These are phyloP conservation scores for Lobosporangium transversale DNA, from an alignment of 192 early-diverging fungal genomes.

Conservation along the genomic window DNA sequence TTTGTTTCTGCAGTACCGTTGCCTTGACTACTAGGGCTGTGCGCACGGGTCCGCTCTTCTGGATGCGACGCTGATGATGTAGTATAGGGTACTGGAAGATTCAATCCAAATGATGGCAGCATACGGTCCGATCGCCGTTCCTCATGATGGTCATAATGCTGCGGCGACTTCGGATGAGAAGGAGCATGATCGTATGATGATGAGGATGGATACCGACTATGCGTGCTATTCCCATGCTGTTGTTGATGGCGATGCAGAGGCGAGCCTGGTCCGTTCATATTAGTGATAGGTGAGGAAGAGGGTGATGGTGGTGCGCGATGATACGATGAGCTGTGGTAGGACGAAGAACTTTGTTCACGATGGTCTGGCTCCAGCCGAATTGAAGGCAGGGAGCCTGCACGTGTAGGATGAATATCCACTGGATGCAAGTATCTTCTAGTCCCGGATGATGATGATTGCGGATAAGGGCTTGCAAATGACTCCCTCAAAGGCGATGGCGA, in stretches of 20 bases:
- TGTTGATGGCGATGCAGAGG: constrained; percentile 16
- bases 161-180: constrained; percentile 10
- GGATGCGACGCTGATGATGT: not conserved
- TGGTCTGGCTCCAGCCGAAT: constrained; percentile 38
- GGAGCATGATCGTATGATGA: constrained; percentile 30
- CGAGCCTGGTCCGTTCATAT: constrained; percentile 10
- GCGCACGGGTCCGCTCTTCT: constrained; percentile 13
- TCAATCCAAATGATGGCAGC: constrained; percentile 47
- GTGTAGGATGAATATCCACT: constrained; percentile 29
- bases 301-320: constrained; percentile 32
- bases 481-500: constrained; percentile 47
- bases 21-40: constrained; percentile 1
- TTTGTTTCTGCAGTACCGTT: not conserved
- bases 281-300: constrained; percentile 12
- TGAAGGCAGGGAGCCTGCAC: constrained; percentile 42
- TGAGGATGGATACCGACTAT: constrained; percentile 27
- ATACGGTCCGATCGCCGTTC: constrained; percentile 46
- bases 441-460: constrained; percentile 20
- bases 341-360: constrained; percentile 16
- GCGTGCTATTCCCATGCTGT: constrained; percentile 10
- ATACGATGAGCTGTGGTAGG: constrained; percentile 11
- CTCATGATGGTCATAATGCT: constrained; percentile 31
- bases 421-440: constrained; percentile 37
- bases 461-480: constrained; percentile 22
- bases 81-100: constrained; percentile 29